Evolutionary conservation across 140 eudicot genomes (phyloP), one percentile per base, ranked within the genome.

Genomic region (Oenanthe javanica): DNA sequence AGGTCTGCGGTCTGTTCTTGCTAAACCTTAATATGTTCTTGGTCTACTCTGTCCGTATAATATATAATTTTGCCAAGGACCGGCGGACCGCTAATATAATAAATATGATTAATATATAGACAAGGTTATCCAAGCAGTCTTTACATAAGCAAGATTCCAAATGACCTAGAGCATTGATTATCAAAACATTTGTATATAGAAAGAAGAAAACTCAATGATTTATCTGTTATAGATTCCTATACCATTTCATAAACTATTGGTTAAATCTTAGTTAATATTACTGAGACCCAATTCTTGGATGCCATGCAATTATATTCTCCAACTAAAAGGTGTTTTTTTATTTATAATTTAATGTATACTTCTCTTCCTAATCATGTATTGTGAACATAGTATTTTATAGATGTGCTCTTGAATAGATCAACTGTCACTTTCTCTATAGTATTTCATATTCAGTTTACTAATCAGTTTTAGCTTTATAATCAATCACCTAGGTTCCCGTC

Each of bases 371-470:
- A 63, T 63, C 70, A 63, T 63, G 70, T 63, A 63, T 63, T 23
- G 14, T n/a, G 36, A 66, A 71, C 66, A 79, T 36, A 27, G 71
- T 31, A 31, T 31, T 63, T 42, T 43, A 49, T 55, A 31, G 42
- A 61, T 52, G 43, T 55, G 67, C 51, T 72, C 4, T 18, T 45
- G 40, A 51, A 61, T 55, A 77, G 42, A 19, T 59, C n/a, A 59
- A 81, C 82, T 82, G 81, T 90, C 96, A 82, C 81, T 81, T 51
- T 89, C 92, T 23, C 81, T 78, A 72, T 70, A 76, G 78, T 81
- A 83, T 84, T 81, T 76, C 86, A 82, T 77, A 67, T 47, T 79
- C 81, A 38, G 79, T 80, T 61, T 81, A 72, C 67, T 80, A 81
- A 71, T 49, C 40, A 43, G 31, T 82, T 83, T 31, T 84, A 78